Conservation (phyloP, 192 early-diverging fungal genomes). For the Gonapodya sp. region DNA sequence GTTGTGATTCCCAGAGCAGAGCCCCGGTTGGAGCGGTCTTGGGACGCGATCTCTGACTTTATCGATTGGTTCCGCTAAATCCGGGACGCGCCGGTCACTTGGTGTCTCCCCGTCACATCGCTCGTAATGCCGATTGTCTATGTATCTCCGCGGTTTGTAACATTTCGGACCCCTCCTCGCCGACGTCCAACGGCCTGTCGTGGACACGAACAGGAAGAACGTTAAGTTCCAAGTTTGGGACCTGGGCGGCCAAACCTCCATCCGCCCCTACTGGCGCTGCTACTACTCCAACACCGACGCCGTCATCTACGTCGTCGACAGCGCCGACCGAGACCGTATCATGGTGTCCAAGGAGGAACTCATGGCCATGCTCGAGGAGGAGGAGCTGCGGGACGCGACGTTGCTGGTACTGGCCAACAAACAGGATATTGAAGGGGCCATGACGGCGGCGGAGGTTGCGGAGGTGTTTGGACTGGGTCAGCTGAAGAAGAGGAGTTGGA, state of each 20-base stretch:
- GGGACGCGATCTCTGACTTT: too few relatives aligned
- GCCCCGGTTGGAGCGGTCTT: too few relatives aligned
- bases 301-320: conserved; percentile 96
- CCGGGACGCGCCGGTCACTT: too few relatives aligned
- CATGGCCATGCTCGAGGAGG: conserved; percentile 87
- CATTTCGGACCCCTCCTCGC: too few relatives aligned
- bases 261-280: conserved; percentile 96
- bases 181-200: too few relatives aligned
- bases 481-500: conserved; percentile 85
- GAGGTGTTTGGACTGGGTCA: conserved; percentile 72
- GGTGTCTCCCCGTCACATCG: too few relatives aligned
- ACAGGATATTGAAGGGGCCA: conserved; percentile 92
- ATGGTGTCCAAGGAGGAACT: conserved; percentile 81
- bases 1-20: too few relatives aligned
- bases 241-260: conserved; percentile 80
- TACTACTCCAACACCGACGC: conserved; percentile 99
- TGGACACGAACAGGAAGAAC: conserved; percentile 62
- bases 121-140: too few relatives aligned
- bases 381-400: conserved; percentile 79
- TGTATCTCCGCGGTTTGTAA: too few relatives aligned
- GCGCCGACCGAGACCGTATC: conserved; percentile 81
- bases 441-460: conserved; percentile 80
- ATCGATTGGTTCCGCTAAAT: too few relatives aligned
- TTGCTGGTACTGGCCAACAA: conserved; percentile 96
- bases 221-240: conserved; percentile 99